phyloP scores from a whole-genome alignment of 352 stramenopile species.

The Blastocystis sp. region DNA sequence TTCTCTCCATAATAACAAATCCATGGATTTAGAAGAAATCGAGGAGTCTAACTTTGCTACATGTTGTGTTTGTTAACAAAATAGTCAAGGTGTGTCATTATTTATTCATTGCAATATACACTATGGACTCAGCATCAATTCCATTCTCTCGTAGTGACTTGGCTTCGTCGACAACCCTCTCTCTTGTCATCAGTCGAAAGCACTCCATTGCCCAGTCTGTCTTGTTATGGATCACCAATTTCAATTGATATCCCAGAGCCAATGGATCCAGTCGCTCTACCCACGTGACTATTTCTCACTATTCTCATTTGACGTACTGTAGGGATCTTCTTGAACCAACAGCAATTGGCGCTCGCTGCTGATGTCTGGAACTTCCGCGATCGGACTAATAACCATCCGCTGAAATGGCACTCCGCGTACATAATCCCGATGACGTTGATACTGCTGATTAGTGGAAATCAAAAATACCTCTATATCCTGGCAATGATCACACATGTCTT shows the following conservation, averaged over 20 bases:
- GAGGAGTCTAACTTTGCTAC: neutral
- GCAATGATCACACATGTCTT: neutral
- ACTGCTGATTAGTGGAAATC: neutral
- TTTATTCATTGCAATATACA: neutral
- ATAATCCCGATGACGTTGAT: neutral
- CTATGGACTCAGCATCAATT: neutral
- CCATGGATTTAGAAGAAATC: neutral
- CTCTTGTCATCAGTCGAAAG: neutral
- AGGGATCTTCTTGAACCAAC: neutral
- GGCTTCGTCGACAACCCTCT: neutral
- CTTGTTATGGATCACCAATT: neutral
- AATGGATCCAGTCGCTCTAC: neutral
- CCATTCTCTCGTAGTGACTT: neutral
- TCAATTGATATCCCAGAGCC: neutral
- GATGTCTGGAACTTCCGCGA: neutral
- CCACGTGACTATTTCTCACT: neutral
- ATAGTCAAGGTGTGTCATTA: neutral
- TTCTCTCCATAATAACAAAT: neutral
- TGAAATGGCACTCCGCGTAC: neutral
- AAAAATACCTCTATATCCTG: neutral
- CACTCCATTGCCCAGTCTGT: neutral
- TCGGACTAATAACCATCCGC: neutral
- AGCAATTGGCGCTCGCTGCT: neutral
- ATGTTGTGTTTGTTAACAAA: slow-evolving; percentile 22
- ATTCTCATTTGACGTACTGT: neutral